Conservation (phyloP, 139 green algal species). For the Chlamydomonas eustigma region DNA sequence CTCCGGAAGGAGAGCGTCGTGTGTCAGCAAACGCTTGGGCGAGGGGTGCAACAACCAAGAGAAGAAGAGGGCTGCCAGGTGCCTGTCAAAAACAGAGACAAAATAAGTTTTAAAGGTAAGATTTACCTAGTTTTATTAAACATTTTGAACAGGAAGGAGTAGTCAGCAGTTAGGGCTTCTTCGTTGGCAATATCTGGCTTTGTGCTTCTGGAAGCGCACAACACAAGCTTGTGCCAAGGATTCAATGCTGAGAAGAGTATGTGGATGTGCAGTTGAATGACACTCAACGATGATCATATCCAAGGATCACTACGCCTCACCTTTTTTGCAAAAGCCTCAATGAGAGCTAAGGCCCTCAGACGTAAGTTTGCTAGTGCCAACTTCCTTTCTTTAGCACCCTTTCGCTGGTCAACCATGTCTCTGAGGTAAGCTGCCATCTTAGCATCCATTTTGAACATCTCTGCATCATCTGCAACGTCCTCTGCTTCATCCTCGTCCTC, state of each 20-base stretch:
- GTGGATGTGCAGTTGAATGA: background rate
- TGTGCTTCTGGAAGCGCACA: too few species aligned
- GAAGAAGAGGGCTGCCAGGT: conserved; percentile 50
- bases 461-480: conserved; percentile 15
- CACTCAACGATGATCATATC: background rate
- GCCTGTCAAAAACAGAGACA: too few species aligned
- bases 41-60: conserved; percentile 42
- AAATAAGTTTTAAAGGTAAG: too few species aligned
- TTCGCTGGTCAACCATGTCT: conserved; percentile 23
- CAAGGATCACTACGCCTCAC: conserved; percentile 18
- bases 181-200: too few species aligned
- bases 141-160: too few species aligned
- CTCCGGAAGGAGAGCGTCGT: conserved; percentile 11
- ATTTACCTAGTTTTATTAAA: too few species aligned
- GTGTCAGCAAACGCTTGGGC: conserved; percentile 36
- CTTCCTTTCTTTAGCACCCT: conserved; percentile 32
- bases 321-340: conserved; percentile 67
- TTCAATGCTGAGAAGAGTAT: too few species aligned
- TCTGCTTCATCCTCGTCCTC: conserved; percentile 2
- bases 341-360: conserved; percentile 57
- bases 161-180: too few species aligned
- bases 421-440: conserved; percentile 42
- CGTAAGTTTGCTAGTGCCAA: conserved; percentile 58
- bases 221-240: too few species aligned
- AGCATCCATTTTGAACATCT: conserved; percentile 76